Percentiles rank a stretch among this genome's conserved stretches.
Evolutionary conservation across 371 early-diverging fungal species (phyloP).

Genomic region (Batrachochytrium dendrobatidis): DNA sequence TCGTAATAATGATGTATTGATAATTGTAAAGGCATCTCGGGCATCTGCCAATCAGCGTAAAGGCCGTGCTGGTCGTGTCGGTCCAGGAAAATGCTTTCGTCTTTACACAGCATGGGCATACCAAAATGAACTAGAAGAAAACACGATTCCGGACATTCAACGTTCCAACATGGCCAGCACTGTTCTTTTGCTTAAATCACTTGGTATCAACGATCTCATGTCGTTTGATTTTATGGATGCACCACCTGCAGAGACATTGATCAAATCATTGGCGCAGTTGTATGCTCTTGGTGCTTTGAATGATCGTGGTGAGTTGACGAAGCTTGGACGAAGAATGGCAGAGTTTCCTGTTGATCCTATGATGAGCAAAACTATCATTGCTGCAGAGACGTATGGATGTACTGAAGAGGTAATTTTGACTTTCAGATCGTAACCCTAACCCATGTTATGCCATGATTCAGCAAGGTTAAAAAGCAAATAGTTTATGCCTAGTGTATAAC

Average conservation of each 20-base stretch:
- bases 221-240: conserved; percentile 98
- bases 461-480: conserved; percentile 24
- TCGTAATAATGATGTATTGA: neutral
- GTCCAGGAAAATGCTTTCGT: conserved; percentile 96
- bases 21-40: conserved; percentile 69
- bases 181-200: conserved; percentile 81
- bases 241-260: conserved; percentile 89
- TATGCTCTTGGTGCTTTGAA: conserved; percentile 95
- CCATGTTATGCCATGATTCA: no score
- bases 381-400: conserved; percentile 85
- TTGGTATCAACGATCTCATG: conserved; percentile 92
- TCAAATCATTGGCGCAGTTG: conserved; percentile 86
- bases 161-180: conserved; percentile 87
- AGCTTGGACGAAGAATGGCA: conserved; percentile 95
- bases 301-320: conserved; percentile 86
- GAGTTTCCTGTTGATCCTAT: conserved; percentile 98
- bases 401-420: conserved; percentile 64
- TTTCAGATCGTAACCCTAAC: conserved; percentile 8
- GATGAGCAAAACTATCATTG: conserved; percentile 87
- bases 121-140: conserved; percentile 86
- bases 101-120: conserved; percentile 95
- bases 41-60: conserved; percentile 96
- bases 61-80: conserved; percentile 97
- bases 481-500: no score
- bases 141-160: conserved; percentile 94